Evolutionary conservation across 2,329 filamentous ascomycete genomes (phyloP), one percentile per base, ranked within the genome.

Genomic region (Trichoderma guizhouense): DNA sequence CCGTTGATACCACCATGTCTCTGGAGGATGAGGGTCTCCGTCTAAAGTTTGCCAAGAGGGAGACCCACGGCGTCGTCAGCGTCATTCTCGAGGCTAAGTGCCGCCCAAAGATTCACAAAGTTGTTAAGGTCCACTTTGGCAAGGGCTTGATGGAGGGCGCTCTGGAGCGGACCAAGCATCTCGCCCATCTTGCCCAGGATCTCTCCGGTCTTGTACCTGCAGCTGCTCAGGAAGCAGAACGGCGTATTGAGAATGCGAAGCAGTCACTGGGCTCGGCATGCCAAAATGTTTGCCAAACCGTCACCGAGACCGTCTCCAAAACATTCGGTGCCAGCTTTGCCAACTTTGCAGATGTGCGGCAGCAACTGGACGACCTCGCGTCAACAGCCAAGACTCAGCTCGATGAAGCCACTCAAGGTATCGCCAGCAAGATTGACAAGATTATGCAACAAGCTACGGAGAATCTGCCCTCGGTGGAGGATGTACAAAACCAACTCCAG

Each of bases 91-190:
- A 86, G 69, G 89, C 89, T 1, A 88, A 84, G 15, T 87, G 85
- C 70, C 87, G 86, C 73, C 90, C 90, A 28, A 87, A 85, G 78
- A 84, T 91, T 74, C 88, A 88, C 76, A 88, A 91, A 80, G 86
- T 86, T 0, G 88, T 91, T 77, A 84, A 86, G 51, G 80, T 91
- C 34, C 86, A 90, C 77, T 89, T 91, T 78, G 87, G 88, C 61
- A 85, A 81, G 77, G 81, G 84, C 26, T 79, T 83, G 18, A 78
- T 87, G 55, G 81, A 81, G 14, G 83, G 84, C 51, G 83, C 82
- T 15, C 74, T 86, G 7, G 84, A 86, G 70, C 81, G 81, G 8
- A 84, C 85, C 24, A 82, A 81, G 72, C 77, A 82, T 15, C 79
- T 86, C 3, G 81, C 83, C 18, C 77, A 82, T 14, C 79, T 86